Evolutionary conservation across 2,329 filamentous ascomycete genomes (phyloP).

Genomic region (Fusarium setosum): DNA sequence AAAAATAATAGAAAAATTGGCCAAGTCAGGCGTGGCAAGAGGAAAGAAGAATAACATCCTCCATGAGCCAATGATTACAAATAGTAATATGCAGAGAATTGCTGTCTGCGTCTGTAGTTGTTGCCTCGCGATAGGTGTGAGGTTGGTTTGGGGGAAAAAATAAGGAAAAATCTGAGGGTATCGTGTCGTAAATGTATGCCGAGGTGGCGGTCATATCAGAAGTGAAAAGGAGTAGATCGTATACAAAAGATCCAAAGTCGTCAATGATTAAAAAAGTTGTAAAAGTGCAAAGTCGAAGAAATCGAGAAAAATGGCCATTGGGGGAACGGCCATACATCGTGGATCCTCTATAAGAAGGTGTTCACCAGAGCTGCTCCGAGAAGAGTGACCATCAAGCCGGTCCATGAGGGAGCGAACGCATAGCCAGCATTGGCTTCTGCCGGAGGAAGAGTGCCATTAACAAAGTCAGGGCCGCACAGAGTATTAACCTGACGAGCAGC

Average conservation of each 20-base stretch:
- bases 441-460: slow-evolving; percentile 65
- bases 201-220: slow-evolving; percentile 30
- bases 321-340: background rate
- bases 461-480: slow-evolving; percentile 68
- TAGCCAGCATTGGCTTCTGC: slow-evolving; percentile 35
- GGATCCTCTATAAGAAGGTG: slow-evolving; percentile 30
- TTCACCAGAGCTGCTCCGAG: slow-evolving; percentile 28
- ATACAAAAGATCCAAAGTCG: slow-evolving; percentile 15
- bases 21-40: slow-evolving; percentile 10
- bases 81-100: slow-evolving; percentile 8
- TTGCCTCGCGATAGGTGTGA: background rate
- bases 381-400: slow-evolving; percentile 23
- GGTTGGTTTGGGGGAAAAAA: slow-evolving; percentile 8
- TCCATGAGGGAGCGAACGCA: slow-evolving; percentile 31
- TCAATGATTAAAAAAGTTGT: slow-evolving; percentile 33
- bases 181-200: slow-evolving; percentile 41
- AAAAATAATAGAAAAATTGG: background rate
- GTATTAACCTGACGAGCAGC: slow-evolving; percentile 81
- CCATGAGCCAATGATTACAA: slow-evolving; percentile 26
- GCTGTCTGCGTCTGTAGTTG: slow-evolving; percentile 7
- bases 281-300: slow-evolving; percentile 1
- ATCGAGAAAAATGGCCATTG: background rate
- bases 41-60: slow-evolving; percentile 1
- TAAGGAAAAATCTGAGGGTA: slow-evolving; percentile 33
- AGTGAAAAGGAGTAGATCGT: slow-evolving; percentile 17